Evolutionary conservation across 2,329 filamentous ascomycete genomes (phyloP), one percentile per base, ranked within the genome.

Genomic region (Zasmidium cellare): DNA sequence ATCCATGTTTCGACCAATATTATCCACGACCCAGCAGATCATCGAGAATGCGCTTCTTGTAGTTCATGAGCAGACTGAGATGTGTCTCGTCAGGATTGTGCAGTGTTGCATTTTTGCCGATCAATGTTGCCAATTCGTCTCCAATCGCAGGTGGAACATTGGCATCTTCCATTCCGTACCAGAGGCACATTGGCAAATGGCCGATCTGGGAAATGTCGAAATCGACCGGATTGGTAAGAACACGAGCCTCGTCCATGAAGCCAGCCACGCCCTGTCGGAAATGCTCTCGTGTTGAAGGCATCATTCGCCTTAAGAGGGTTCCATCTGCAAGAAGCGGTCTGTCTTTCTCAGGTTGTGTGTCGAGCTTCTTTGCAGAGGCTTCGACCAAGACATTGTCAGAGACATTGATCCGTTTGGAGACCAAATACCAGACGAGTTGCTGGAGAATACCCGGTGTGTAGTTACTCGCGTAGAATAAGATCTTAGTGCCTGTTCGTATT

Each of bases 31-130:
- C 16, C 3, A 54, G 19, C 45, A 55, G 18, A 38, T 55, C 35
- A 19, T 50, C 20, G 3, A 56, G 19, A 9, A 56, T 51, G 18
- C 47, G 53, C 6, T 51, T 31, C 14, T 24, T 25, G 11, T 56
- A 44, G 12, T 51, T 56, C 25, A 56, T 28, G 19, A 50, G 46
- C 14, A 56, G 18, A 18, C 53, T 51, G 18, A 56, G 22, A 46
- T 56, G 53, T n/a, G 35, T 56, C 31, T 51, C 53, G 22, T 56
- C 53, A 56, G 20, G 18, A 50, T 44, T 20, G 49, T 23, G 45
- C 47, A 20, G 53, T 22, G 3, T 45, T 28, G 9, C 45, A 28
- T 9, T 22, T 22, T 19, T 11, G 5, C 25, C 25, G 25, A 51
- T 28, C 18, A 46, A 28, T n/a, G 28, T 22, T 6, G 46, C 35